phyloP scores from a whole-genome alignment of 176 grass and related monocot species.

The Cenchrus fungigraminus region DNA sequence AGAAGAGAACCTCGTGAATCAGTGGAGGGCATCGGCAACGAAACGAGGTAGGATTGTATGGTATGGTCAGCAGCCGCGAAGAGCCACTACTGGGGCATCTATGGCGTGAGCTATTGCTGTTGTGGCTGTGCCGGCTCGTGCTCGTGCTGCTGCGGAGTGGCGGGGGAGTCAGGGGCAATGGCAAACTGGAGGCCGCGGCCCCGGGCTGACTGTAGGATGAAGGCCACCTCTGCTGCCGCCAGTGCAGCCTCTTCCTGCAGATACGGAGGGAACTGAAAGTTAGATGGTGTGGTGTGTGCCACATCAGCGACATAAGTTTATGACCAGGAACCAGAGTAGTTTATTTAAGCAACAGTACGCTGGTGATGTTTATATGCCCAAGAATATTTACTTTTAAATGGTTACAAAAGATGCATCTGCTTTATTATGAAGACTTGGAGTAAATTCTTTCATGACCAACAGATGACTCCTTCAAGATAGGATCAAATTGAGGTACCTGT shows the following conservation, averaged over 20 bases:
- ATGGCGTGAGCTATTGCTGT: slow-evolving; percentile 43
- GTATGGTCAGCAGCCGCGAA: slow-evolving; percentile 13
- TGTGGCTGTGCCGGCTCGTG: not conserved
- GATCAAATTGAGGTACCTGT: slow-evolving; percentile 54
- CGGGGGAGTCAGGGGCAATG: slow-evolving; percentile 84
- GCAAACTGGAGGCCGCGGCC: slow-evolving; percentile 64
- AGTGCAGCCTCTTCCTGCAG: slow-evolving; percentile 73
- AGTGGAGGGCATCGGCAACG: slow-evolving; percentile 8
- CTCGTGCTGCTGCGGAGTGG: slow-evolving; percentile 82
- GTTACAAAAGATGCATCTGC: not conserved
- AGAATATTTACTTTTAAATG: slow-evolving; percentile 22
- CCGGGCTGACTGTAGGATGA: slow-evolving; percentile 78
- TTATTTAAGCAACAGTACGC: not conserved
- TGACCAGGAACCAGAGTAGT: not conserved
- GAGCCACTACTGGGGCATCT: slow-evolving; percentile 8
- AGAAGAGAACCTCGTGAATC: not conserved
- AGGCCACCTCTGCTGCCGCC: slow-evolving; percentile 84
- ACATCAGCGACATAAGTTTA: not conserved
- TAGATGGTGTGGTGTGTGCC: not conserved
- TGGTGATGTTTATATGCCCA: not conserved
- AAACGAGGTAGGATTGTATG: not conserved
- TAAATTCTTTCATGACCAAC: not conserved
- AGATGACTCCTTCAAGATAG: not conserved
- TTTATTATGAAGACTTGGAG: not conserved
- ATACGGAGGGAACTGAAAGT: not conserved